Percentiles rank a stretch among this genome's conserved stretches.
Conservation (phyloP, 1,284 basidiomycete genomes). For the Schizophyllum commune region DNA sequence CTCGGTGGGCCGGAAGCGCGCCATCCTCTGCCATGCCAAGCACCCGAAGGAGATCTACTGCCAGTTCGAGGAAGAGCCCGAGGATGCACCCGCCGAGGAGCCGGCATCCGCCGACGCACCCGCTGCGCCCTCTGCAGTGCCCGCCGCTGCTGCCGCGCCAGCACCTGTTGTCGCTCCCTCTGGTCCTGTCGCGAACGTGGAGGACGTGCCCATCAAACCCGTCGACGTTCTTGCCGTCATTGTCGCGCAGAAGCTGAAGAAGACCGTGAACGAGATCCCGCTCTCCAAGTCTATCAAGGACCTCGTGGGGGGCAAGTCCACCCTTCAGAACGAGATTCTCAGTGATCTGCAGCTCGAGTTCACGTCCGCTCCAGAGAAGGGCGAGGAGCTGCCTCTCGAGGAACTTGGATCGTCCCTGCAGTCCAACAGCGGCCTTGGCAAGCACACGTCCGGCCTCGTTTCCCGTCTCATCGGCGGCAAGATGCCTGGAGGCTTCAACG, state of each 20-base stretch:
- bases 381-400: slow-evolving; percentile 92
- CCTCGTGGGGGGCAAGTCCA: slow-evolving; percentile 96
- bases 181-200: slow-evolving; percentile 66
- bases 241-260: slow-evolving; percentile 98
- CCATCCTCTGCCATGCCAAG: slow-evolving; percentile 91
- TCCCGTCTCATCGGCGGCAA: slow-evolving; percentile 92
- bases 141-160: slow-evolving; percentile 36
- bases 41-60: slow-evolving; percentile 97
- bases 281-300: slow-evolving; percentile 97
- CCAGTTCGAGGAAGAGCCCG: slow-evolving; percentile 86
- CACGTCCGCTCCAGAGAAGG: slow-evolving; percentile 90
- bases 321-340: slow-evolving; percentile 94
- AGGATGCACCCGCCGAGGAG: slow-evolving; percentile 36
- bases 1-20: slow-evolving; percentile 72
- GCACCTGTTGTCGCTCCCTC: slow-evolving; percentile 40
- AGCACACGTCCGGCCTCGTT: slow-evolving; percentile 89
- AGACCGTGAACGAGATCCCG: slow-evolving; percentile 82
- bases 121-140: slow-evolving; percentile 35
- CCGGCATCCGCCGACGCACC: slow-evolving; percentile 31
- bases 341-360: slow-evolving; percentile 92
- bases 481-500: slow-evolving; percentile 98
- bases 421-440: slow-evolving; percentile 84
- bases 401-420: slow-evolving; percentile 87
- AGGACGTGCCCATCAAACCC: slow-evolving; percentile 90
- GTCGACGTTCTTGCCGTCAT: slow-evolving; percentile 85